These are phyloP conservation scores for Stephania japonica DNA, from an alignment of 164 flowering plant genomes.

Conservation along the genomic window DNA sequence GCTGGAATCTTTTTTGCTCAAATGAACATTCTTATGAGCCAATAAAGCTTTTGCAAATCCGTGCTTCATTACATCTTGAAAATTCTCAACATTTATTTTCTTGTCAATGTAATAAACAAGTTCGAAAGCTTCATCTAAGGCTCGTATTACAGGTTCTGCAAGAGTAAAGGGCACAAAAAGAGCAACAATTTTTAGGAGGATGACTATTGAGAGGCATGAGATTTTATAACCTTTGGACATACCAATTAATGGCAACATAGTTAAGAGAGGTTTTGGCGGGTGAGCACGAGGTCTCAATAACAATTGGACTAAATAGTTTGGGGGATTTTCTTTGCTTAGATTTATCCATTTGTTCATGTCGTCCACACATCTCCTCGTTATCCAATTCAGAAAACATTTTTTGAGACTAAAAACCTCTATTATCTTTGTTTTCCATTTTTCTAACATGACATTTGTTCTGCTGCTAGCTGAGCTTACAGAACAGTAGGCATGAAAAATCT, in stretches of 20 bases:
- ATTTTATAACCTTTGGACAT: neutral
- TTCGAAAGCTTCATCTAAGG: neutral
- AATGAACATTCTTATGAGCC: neutral
- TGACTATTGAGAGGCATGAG: neutral
- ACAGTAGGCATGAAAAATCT: neutral
- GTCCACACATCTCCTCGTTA: neutral
- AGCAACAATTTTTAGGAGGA: neutral
- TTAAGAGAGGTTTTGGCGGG: neutral
- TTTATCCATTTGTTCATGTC: conserved; percentile 10
- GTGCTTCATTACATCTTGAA: neutral
- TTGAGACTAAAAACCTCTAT: neutral
- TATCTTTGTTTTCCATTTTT: neutral
- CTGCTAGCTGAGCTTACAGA: neutral
- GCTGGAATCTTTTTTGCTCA: neutral
- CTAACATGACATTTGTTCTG: neutral
- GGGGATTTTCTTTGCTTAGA: neutral
- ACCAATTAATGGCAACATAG: neutral
- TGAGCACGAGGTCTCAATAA: neutral
- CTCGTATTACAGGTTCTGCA: neutral
- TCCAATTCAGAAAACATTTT: neutral
- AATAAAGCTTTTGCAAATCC: neutral
- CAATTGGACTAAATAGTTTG: neutral
- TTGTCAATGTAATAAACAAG: neutral
- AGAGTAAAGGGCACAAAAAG: neutral
- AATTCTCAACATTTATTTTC: neutral